Evolutionary conservation across 2,329 filamentous ascomycete genomes (phyloP), one percentile per base, ranked within the genome.

Genomic region (Arthrobotrys conoides): DNA sequence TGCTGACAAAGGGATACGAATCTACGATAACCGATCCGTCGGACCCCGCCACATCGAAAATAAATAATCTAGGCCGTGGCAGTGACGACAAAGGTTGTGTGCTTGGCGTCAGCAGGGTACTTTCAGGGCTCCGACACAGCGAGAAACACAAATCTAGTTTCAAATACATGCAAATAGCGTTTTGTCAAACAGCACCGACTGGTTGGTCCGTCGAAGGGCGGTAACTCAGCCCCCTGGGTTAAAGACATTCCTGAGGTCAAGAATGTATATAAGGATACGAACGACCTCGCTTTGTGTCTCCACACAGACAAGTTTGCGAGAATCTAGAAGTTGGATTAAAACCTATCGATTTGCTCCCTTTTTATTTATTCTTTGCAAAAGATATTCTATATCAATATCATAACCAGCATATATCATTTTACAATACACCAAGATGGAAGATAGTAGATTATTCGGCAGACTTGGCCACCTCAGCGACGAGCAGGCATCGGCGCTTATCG

Each of bases 81-180:
- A 22, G 66, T 72, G 69, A 71, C 69, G 69, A 64, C 55, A 49
- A 59, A 38, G 24, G 30, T 53, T 36, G 44, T 46, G 48, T 46
- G 5, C 70, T 73, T 73, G 70, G 70, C 70, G 70, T 73, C 59
- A 73, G 70, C 70, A 73, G 61, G 59, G 33, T 73, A 61, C 70
- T 8, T 44, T 16, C 36, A 44, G 57, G 33, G 18, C 20, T 73
- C 70, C 61, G 18, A 49, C 38, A 36, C 22, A 65, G 70, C 59
- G 49, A 55, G 27, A 65, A 72, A 73, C 61, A 66, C 70, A 73
- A 73, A 73, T 73, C 36, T 14, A 24, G 22, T 72, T 72, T 51
- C 69, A 72, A 65, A 64, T 65, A 33, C 16, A 16, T 18, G 14
- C 2, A 22, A 41, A 36, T 53, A 49, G 38, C 41, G 61, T 67